Base-by-base conservation (phyloP, 2,329 filamentous ascomycete species). In the Fusarium illudens region DNA sequence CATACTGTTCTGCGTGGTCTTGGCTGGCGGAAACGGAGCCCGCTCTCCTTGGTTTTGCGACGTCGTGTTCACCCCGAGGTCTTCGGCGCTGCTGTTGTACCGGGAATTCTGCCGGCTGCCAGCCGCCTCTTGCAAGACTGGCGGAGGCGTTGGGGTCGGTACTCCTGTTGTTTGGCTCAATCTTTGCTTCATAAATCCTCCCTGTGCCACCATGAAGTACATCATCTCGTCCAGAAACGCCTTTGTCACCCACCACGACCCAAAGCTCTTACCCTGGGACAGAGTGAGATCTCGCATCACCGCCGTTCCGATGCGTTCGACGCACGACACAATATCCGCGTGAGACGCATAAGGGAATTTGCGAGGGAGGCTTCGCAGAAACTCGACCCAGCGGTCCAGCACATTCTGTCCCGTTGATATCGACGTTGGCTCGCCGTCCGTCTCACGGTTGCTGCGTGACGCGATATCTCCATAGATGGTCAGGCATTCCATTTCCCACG, bases 211-310 rank as follows among this genome's bases (percentile, higher is more conserved):
- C 70, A 97, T 84, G 86, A 96, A 97, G 60, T 91, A 86, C 51
- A 94, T 89, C 92, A 97, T 96, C 80, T 98, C 95, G 75, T 97
- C 94, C 54, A 97, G 87, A 85, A 95, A 98, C 60, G 95, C 94
- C 77, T 97, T 97, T 4, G 94, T 94, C 60, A 97, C 92, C 92
- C 92, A 96, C 93, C 93, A 96, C 6, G 92, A 90, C n/a, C 92
- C 91, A 75, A 95, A 96, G 74, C 91, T 94, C 75, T 90, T 89
- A 17, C 91, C 92, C 68, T 92, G 90, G 37, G 88, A 85, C 52
- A 96, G 89, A 1, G 92, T 96, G 60, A 96, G 86, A 72, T 96
- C 93, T 57, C 93, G 86, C 82, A 96, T 88, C 17, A 92, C 90
- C 19, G 91, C 89, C 8, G 91, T 93, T 12, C 92, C 90, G 20